Evolutionary conservation across 1,284 basidiomycete genomes (phyloP), one percentile per base, ranked within the genome.

Genomic region (Mycosarcoma maydis): DNA sequence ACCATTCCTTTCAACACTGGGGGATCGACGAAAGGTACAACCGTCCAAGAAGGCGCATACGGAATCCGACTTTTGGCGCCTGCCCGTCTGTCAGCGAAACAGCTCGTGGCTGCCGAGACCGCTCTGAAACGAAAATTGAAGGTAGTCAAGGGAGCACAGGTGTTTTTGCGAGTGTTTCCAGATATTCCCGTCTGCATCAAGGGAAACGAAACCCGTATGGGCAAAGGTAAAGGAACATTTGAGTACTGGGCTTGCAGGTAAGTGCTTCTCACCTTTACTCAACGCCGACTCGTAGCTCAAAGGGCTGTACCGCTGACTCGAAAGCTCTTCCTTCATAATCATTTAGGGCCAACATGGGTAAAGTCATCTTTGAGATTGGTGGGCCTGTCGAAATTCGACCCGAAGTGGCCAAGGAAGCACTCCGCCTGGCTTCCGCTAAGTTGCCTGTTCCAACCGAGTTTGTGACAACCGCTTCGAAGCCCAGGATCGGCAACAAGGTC

Each of bases 191-290:
- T 98, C 56, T 97, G 94, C 85, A 90, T 98, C 56, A 98, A 98
- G 88, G 95, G 95, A 51, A 98, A 97, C 79, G 95, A 98, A 83
- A 96, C 94, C 7, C 91, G 96, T 87, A 98, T 98, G 96, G 95
- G 95, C 41, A 98, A 98, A 84, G 96, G 96, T 58, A 98, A 98
- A 83, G 96, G 96, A 42, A 88, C 90, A 0, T 98, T 98, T 77
- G 95, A 98, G 82, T 98, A 88, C 83, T 98, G 95, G 96, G 92
- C 94, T 30, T 93, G 92, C 62, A 88, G 92, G 92, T 92, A 78
- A 61, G 87, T 70, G n/a, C 10, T 16, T 24, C 13, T 38, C n/a
- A n/a, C n/a, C n/a, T n/a, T n/a, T n/a, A n/a, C n/a, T n/a, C n/a
- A n/a, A n/a, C n/a, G n/a, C n/a, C n/a, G n/a, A n/a, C n/a, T n/a